phyloP scores from a whole-genome alignment of 2,329 filamentous ascomycete species.

The Sclerotinia glacialis region DNA sequence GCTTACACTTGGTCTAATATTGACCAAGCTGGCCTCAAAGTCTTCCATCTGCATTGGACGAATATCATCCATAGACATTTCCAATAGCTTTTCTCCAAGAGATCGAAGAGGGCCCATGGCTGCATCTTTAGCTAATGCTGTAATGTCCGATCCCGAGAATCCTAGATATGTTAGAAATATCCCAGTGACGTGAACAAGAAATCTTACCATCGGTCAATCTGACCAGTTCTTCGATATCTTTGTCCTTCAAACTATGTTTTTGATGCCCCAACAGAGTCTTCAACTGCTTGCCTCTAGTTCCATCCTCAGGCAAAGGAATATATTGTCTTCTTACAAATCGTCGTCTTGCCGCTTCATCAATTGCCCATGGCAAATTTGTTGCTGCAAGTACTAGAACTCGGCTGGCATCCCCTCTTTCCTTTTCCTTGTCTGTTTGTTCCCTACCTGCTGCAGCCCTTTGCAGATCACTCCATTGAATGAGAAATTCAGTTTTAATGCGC shows the following conservation, averaged over 20 bases:
- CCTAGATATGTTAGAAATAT: slow-evolving; percentile 50
- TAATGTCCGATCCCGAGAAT: slow-evolving; percentile 97
- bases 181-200: neutral
- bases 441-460: slow-evolving; percentile 87
- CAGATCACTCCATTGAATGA: slow-evolving; percentile 95
- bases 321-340: slow-evolving; percentile 93
- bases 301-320: slow-evolving; percentile 85
- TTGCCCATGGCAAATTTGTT: slow-evolving; percentile 95
- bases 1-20: slow-evolving; percentile 87
- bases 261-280: slow-evolving; percentile 79
- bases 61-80: slow-evolving; percentile 93
- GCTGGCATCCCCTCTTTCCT: slow-evolving; percentile 74
- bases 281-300: slow-evolving; percentile 77
- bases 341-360: slow-evolving; percentile 89
- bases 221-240: slow-evolving; percentile 74
- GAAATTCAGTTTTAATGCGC: slow-evolving; percentile 94
- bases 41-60: slow-evolving; percentile 78
- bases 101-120: slow-evolving; percentile 94
- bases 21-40: slow-evolving; percentile 78
- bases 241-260: slow-evolving; percentile 61
- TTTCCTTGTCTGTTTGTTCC: slow-evolving; percentile 64
- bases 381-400: slow-evolving; percentile 90
- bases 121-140: slow-evolving; percentile 92
- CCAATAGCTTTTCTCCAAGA: slow-evolving; percentile 81
- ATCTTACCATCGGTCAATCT: slow-evolving; percentile 62